Evolutionary conservation across 768 basidiomycete species (phyloP).

Genomic region (Cyclocybe aegerita): DNA sequence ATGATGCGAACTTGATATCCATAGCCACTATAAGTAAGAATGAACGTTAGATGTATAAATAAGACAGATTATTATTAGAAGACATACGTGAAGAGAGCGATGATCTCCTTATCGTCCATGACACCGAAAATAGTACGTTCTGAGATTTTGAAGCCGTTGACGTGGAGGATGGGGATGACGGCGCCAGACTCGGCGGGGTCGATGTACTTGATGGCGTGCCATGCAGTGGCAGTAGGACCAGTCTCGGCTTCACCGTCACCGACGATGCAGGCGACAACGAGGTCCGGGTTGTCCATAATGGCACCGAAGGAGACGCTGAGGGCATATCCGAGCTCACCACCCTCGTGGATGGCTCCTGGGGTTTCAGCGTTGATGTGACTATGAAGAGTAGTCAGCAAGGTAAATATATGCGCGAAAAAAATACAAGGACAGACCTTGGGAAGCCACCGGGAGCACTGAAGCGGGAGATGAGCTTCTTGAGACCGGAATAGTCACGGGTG

Average conservation of each 20-base stretch:
- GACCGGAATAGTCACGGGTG: constrained; percentile 54
- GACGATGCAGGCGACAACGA: constrained; percentile 78
- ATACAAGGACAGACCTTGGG: constrained; percentile 52
- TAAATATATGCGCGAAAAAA: neutral
- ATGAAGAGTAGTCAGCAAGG: neutral
- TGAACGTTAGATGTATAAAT: constrained; percentile 4
- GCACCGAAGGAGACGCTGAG: constrained; percentile 84
- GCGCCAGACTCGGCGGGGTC: constrained; percentile 90
- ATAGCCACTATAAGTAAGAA: constrained; percentile 52
- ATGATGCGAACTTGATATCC: constrained; percentile 91
- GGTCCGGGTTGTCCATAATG: constrained; percentile 88
- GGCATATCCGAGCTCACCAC: constrained; percentile 88
- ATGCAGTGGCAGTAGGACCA: constrained; percentile 76
- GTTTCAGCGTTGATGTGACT: constrained; percentile 82
- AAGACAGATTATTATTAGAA: neutral
- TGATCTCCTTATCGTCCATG: constrained; percentile 87
- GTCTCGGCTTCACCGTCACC: constrained; percentile 89
- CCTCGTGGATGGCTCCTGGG: constrained; percentile 90
- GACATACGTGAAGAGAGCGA: constrained; percentile 67
- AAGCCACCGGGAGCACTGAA: constrained; percentile 87
- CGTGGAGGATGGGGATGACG: constrained; percentile 86
- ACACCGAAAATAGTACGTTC: constrained; percentile 88
- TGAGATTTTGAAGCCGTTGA: constrained; percentile 89
- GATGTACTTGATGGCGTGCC: constrained; percentile 89
- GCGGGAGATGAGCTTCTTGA: constrained; percentile 64